Evolutionary conservation across 164 flowering plant species (phyloP), one percentile per base, ranked within the genome.

Genomic region (Nelumbo lutea): DNA sequence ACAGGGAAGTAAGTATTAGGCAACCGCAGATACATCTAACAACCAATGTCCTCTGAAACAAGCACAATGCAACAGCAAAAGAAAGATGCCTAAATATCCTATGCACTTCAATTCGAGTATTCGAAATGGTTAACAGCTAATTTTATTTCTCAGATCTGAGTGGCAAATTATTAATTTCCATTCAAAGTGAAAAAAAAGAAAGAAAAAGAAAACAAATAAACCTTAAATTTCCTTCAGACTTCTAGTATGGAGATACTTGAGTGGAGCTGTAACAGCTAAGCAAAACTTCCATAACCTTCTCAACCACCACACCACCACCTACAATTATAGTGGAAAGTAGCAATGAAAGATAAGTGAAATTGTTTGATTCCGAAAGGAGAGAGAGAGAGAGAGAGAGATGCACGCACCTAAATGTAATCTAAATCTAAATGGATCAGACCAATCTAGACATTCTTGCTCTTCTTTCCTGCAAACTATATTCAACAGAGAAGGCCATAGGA

Each of bases 401-500:
- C 47, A 45, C 47, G 44, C 62, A 58, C 53, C 42, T 44, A 14
- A 45, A 4, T 6, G 13, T 10, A 9, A 41, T 66, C 42, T 42
- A 56, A 44, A 43, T 39, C 15, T 5, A 5, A 5, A 15, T 41
- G 42, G 39, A 14, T 51, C 9, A 65, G 39, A 43, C 47, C n/a
- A 59, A 57, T 43, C 15, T 56, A 9, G 1, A 52, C 13, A 67
- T 15, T 57, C 62, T 45, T 15, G 55, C 51, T 1, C 43, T 14
- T 1, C 11, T 13, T 46, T 27, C 14, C 50, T 6, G 9, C 38
- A 1, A n/a, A 11, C 39, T 68, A 62, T 11, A 44, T 48, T 66
- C 79, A 86, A 72, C 64, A 72, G 14, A 90, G 92, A 72, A 92
- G 90, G 67, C 77, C 64, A 69, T 82, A 92, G 57, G 97, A 88